A percentile compares a stretch with the other conserved stretches of the same genome.
These are phyloP conservation scores for Saccharomycopsis babjevae DNA, from an alignment of 805 yeast species.

Conservation along the genomic window DNA sequence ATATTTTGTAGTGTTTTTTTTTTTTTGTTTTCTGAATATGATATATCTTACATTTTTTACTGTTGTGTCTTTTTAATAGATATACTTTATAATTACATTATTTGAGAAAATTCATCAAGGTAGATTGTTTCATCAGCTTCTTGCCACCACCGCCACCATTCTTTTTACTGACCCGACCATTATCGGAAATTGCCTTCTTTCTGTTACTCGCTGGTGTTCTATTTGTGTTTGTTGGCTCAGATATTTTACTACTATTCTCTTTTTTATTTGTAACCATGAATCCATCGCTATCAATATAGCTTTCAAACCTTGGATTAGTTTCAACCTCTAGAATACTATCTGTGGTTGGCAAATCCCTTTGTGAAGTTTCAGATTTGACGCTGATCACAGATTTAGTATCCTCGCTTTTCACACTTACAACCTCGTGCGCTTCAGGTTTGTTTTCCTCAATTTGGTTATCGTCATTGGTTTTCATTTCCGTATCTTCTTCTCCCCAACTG, in stretches of 20 bases:
- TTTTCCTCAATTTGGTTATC: slow-evolving; percentile 15
- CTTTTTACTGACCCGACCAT: neutral
- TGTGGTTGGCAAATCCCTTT: slow-evolving; percentile 26
- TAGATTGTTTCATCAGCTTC: neutral
- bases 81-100: neutral
- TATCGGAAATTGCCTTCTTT: neutral
- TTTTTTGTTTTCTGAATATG: too few relatives aligned
- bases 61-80: too few relatives aligned
- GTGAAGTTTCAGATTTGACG: slow-evolving; percentile 30
- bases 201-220: neutral
- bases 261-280: slow-evolving; percentile 31
- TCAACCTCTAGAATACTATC: slow-evolving; percentile 25
- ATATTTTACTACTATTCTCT: slow-evolving; percentile 13
- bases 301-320: slow-evolving; percentile 13
- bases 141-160: neutral
- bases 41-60: too few relatives aligned
- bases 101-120: neutral
- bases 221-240: neutral
- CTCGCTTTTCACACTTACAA: slow-evolving; percentile 15
- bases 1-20: too few relatives aligned
- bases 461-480: slow-evolving; percentile 1
- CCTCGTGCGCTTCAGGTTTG: slow-evolving; percentile 22
- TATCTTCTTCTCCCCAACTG: neutral
- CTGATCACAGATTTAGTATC: slow-evolving; percentile 21
- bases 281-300: slow-evolving; percentile 41